Percentiles rank a stretch among this genome's conserved stretches.
phyloP scores from a whole-genome alignment of 345 rosid species.

The Bruguiera sexangula region DNA sequence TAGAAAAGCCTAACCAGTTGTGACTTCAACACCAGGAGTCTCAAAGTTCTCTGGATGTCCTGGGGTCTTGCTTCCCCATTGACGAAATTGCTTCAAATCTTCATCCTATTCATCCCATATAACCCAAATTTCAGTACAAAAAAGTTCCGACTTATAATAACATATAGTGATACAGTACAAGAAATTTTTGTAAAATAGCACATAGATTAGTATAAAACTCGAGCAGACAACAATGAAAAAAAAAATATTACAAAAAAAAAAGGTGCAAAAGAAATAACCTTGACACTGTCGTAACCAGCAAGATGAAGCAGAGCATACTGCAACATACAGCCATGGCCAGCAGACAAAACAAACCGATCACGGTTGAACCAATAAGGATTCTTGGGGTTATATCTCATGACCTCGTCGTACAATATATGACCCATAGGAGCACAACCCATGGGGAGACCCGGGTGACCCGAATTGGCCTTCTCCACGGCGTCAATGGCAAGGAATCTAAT shows the following conservation, averaged over 20 bases:
- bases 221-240: background rate
- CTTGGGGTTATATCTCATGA: conserved; percentile 91
- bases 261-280: conserved; percentile 31
- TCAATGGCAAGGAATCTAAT: conserved; percentile 85
- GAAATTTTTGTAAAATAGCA: too few species aligned
- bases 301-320: conserved; percentile 94
- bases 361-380: conserved; percentile 98
- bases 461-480: conserved; percentile 96
- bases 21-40: conserved; percentile 98
- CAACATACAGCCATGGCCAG: conserved; percentile 96
- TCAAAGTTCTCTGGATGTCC: conserved; percentile 99
- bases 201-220: background rate
- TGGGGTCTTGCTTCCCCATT: conserved; percentile 96
- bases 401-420: conserved; percentile 81
- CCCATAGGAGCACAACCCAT: conserved; percentile 99
- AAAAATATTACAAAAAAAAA: background rate
- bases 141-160: too few species aligned
- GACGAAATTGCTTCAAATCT: conserved; percentile 86
- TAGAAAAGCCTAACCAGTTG: conserved; percentile 63
- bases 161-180: too few species aligned
- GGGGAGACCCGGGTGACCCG: conserved; percentile 95
- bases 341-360: conserved; percentile 90
- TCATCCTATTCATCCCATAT: conserved; percentile 55
- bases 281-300: conserved; percentile 90
- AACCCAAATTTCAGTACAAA: conserved; percentile 2